Evolutionary conservation across 192 early-diverging fungal genomes (phyloP).

Genomic region (Phlyctochytrium arcticum): DNA sequence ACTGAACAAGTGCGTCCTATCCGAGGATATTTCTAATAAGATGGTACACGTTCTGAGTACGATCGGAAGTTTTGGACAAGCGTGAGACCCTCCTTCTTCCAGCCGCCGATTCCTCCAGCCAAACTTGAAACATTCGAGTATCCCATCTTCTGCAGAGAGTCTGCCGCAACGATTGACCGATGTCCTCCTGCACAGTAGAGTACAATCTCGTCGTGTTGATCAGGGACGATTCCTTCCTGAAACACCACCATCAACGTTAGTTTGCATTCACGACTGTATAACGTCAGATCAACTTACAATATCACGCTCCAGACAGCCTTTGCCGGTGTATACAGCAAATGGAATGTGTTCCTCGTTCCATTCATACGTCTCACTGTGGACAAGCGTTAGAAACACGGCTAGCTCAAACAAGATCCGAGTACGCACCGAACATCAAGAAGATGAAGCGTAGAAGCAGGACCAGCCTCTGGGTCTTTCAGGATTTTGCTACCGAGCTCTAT

Average conservation of each 20-base stretch:
- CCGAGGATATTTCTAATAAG: no score
- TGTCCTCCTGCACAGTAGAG: slow-evolving; percentile 51
- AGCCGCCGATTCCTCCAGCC: slow-evolving; percentile 38
- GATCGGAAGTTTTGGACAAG: slow-evolving; percentile 2
- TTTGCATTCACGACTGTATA: no score
- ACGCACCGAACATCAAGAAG: slow-evolving; percentile 43
- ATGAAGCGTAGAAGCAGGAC: slow-evolving; percentile 28
- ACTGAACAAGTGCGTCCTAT: no score
- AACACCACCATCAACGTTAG: not conserved
- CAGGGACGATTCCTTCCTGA: slow-evolving; percentile 45
- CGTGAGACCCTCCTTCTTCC: slow-evolving; percentile 20
- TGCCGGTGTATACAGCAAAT: slow-evolving; percentile 46
- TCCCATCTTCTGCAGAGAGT: slow-evolving; percentile 46
- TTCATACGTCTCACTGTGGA: slow-evolving; percentile 44
- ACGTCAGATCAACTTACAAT: slow-evolving; percentile 36
- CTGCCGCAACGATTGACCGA: slow-evolving; percentile 48
- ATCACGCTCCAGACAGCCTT: slow-evolving; percentile 49
- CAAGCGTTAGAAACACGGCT: not conserved
- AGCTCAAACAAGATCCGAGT: not conserved
- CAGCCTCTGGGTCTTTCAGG: slow-evolving; percentile 24
- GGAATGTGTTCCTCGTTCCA: slow-evolving; percentile 52
- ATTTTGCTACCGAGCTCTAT: slow-evolving; percentile 24
- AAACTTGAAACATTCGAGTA: slow-evolving; percentile 49
- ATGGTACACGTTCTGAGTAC: slow-evolving; percentile 13
- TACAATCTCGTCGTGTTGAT: slow-evolving; percentile 47